Conservation (phyloP, 345 rosid species). For the Luvunga scandens region DNA sequence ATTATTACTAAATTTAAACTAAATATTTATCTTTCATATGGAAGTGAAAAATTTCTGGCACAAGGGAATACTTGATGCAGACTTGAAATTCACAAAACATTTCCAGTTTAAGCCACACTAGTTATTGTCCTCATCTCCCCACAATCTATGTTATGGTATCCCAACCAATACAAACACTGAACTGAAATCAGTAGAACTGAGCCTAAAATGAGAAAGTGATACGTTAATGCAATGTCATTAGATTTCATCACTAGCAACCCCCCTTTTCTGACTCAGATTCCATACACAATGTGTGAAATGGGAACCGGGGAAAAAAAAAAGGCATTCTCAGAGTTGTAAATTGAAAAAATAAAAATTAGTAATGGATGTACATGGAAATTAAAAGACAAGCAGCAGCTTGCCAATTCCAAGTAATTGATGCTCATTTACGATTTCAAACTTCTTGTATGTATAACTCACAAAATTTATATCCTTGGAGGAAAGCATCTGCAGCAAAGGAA, state of each 20-base stretch:
- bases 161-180: background rate
- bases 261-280: background rate
- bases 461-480: conserved; percentile 93
- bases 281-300: background rate
- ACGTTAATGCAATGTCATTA: background rate
- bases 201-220: background rate
- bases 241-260: background rate
- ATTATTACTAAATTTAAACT: background rate
- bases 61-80: background rate
- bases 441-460: conserved; percentile 96
- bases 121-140: background rate
- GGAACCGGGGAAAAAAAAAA: background rate
- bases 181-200: background rate
- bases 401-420: conserved; percentile 90
- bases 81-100: background rate
- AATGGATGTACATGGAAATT: background rate
- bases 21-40: background rate
- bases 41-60: background rate
- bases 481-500: conserved; percentile 63
- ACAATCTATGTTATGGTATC: background rate
- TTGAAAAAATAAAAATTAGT: background rate
- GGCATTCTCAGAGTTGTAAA: conserved; percentile 8
- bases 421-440: conserved; percentile 87
- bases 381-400: conserved; percentile 25
- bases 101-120: background rate